A percentile compares a stretch with the other conserved stretches of the same genome.
Evolutionary conservation across 2,329 filamentous ascomycete species (phyloP).

Genomic region (Botrytis fragariae): DNA sequence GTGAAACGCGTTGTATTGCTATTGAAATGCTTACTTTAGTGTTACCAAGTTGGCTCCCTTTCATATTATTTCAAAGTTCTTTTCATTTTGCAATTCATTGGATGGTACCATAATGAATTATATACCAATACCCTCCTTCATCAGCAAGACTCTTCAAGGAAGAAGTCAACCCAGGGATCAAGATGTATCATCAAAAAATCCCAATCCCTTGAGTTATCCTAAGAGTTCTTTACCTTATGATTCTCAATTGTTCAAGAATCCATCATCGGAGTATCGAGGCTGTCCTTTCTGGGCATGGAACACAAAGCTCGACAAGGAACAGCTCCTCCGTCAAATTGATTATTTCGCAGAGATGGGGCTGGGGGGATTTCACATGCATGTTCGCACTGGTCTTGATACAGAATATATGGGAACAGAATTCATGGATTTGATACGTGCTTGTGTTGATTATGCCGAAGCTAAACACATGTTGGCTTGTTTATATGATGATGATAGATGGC

Average conservation of each 20-base stretch:
- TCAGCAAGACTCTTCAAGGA: slow-evolving; percentile 6
- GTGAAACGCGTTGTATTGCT: neutral
- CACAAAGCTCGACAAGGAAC: slow-evolving; percentile 33
- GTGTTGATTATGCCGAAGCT: slow-evolving; percentile 37
- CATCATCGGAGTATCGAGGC: slow-evolving; percentile 38
- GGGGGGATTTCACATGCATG: slow-evolving; percentile 40
- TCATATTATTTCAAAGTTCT: neutral
- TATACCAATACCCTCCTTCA: neutral
- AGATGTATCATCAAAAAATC: slow-evolving; percentile 14
- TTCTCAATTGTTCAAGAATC: slow-evolving; percentile 34
- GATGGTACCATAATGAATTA: slow-evolving; percentile 1
- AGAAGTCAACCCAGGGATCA: neutral
- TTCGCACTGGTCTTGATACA: slow-evolving; percentile 38
- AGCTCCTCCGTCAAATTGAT: slow-evolving; percentile 38
- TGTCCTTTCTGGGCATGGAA: slow-evolving; percentile 39
- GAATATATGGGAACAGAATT: slow-evolving; percentile 39
- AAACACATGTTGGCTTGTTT: slow-evolving; percentile 40
- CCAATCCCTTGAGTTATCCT: slow-evolving; percentile 37
- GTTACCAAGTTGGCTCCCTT: neutral
- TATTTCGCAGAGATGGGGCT: slow-evolving; percentile 38
- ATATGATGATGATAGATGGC: slow-evolving; percentile 40
- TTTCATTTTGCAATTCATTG: neutral
- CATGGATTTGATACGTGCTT: slow-evolving; percentile 36
- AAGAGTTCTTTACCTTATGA: slow-evolving; percentile 33
- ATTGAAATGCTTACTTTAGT: neutral